Conservation (phyloP, 257 asterid genomes). For the Leonotis leonurus region DNA sequence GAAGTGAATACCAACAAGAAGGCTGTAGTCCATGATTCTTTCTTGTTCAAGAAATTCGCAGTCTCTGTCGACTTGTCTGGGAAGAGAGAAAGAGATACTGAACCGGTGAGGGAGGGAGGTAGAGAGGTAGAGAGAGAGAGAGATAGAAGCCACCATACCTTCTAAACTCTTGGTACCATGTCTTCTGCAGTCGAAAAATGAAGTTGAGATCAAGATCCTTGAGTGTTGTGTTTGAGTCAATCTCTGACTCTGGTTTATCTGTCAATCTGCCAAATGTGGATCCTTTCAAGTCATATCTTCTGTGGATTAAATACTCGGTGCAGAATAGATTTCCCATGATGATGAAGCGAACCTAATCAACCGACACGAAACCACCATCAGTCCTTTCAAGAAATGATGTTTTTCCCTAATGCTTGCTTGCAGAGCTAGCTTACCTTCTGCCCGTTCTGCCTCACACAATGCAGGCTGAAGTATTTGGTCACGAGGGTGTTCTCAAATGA, state of each 20-base stretch:
- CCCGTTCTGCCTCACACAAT: slow-evolving; percentile 59
- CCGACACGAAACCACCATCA: slow-evolving; percentile 13
- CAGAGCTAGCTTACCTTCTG: slow-evolving; percentile 47
- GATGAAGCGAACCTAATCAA: slow-evolving; percentile 84
- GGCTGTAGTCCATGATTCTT: slow-evolving; percentile 77
- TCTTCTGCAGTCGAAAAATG: slow-evolving; percentile 62
- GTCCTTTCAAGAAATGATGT: background rate
- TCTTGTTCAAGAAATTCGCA: slow-evolving; percentile 72
- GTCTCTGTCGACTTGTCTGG: slow-evolving; percentile 74
- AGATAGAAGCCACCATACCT: no score
- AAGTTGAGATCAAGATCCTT: slow-evolving; percentile 92
- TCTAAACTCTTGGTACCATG: slow-evolving; percentile 82
- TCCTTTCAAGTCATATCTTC: slow-evolving; percentile 82
- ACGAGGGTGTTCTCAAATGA: slow-evolving; percentile 56
- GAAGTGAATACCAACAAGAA: slow-evolving; percentile 68
- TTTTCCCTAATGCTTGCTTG: background rate
- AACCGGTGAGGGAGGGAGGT: background rate
- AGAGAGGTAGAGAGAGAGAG: no score
- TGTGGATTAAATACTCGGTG: slow-evolving; percentile 63
- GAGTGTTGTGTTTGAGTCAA: slow-evolving; percentile 80
- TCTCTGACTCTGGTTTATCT: slow-evolving; percentile 81
- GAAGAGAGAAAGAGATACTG: background rate
- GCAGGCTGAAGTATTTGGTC: slow-evolving; percentile 56
- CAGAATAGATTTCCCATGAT: slow-evolving; percentile 89
- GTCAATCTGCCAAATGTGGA: slow-evolving; percentile 86